Conservation (phyloP, 805 yeast species). For the Sugiyamaella smithiae region DNA sequence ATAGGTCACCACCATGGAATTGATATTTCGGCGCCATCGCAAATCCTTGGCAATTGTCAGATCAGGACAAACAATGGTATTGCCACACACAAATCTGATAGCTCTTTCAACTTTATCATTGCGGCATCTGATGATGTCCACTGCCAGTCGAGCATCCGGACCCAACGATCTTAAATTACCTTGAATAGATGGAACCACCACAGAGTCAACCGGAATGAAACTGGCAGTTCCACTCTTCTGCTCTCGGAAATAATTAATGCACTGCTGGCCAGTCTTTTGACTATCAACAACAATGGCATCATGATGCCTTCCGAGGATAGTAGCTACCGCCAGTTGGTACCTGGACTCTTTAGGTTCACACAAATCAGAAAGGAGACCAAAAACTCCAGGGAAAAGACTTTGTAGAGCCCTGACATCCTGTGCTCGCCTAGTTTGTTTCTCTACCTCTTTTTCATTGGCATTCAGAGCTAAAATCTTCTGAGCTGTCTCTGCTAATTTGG, state of each 20-base stretch:
- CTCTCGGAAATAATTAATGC: constrained; percentile 76
- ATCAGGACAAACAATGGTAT: constrained; percentile 72
- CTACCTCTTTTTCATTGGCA: constrained; percentile 73
- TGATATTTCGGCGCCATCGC: constrained; percentile 59
- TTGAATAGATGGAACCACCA: constrained; percentile 55
- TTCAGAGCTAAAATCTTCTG: constrained; percentile 65
- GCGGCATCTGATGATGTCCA: constrained; percentile 53
- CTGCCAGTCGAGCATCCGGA: constrained; percentile 58
- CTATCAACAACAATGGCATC: constrained; percentile 85
- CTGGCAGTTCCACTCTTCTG: constrained; percentile 83
- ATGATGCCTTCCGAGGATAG: constrained; percentile 71
- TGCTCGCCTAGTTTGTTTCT: constrained; percentile 62
- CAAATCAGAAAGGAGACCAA: constrained; percentile 75
- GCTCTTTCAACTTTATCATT: constrained; percentile 74
- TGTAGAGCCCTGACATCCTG: constrained; percentile 70
- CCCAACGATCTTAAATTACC: constrained; percentile 50
- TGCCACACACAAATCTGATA: constrained; percentile 73
- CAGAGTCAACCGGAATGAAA: constrained; percentile 83
- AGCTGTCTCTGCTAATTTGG: constrained; percentile 58
- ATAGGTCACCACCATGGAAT: constrained; percentile 69
- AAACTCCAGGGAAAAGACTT: constrained; percentile 79
- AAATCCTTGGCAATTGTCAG: constrained; percentile 65
- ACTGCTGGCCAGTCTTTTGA: constrained; percentile 62
- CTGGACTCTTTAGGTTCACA: constrained; percentile 71
- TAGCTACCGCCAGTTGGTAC: constrained; percentile 70